Base-by-base conservation (phyloP, 2,329 filamentous ascomycete species). In the Penicillium sp. region DNA sequence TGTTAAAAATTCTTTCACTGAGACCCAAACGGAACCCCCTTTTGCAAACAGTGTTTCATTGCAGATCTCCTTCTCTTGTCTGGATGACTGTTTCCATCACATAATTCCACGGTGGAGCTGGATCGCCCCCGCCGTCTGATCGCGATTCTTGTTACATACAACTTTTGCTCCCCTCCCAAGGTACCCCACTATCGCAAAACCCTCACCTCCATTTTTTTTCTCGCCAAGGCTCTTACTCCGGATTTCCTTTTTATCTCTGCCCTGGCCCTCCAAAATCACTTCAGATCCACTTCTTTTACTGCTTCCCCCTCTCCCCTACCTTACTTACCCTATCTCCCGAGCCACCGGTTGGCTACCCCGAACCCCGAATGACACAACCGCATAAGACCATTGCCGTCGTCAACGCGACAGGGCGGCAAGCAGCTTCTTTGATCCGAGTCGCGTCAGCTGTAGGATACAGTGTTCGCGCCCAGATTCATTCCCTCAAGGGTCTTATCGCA, bases 371-470 rank as follows among this genome's bases (percentile, higher is more conserved):
- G 75, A 74, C 74, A 67, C 74, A 74, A 70, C 69, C 72, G 45
- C 82, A 84, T 72, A 95, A 93, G 79, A 95, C 90, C 54, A 91
- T 96, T 70, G 93, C 93, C 72, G 88, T 96, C 71, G 93, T 98
- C 79, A 98, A 98, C 78, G 91, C 91, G 72, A 93, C 91, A 74
- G 95, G 95, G 71, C 90, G 95, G 68, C 95, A 99, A 81, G 92
- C 93, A 63, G 93, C 93, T 57, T 97, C 93, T 58, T 87, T 99
- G 70, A 95, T 97, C 68, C 90, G 95, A 65, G 92, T 96, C 71
- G 93, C 93, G 56, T 91, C 91, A 45, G 95, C 95, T 58, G 89
- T 98, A 55, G 95, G 95, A 64, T 98, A 95, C 81, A 87, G 89
- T 74, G 93, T 99, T 56, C 90, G 91, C 70, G 95, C 93, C 29